Conservation (phyloP, 225 moss, liverwort and hornwort species). For the Thuidium tamariscinum region DNA sequence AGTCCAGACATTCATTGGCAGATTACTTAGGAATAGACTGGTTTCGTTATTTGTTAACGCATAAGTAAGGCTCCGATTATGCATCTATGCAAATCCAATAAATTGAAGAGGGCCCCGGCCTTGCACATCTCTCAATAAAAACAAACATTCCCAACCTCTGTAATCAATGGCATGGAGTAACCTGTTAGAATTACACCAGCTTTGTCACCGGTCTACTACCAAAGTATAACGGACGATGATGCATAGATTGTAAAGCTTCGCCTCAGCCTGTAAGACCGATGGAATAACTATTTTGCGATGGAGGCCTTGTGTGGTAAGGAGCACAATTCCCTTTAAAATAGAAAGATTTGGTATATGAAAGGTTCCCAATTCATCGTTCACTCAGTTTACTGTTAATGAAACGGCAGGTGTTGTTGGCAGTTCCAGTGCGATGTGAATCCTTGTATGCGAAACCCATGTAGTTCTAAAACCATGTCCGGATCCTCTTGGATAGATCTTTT, state of each 20-base stretch:
- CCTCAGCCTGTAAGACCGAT: neutral
- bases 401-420: neutral
- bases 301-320: neutral
- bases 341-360: neutral
- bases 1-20: no score
- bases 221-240: neutral
- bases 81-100: neutral
- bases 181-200: neutral
- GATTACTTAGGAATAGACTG: neutral
- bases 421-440: neutral
- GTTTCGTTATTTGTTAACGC: neutral
- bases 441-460: neutral
- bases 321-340: neutral
- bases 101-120: neutral
- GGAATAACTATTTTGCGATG: neutral
- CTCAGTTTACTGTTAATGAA: neutral
- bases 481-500: conserved; percentile 55
- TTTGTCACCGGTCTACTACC: neutral
- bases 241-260: neutral
- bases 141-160: neutral
- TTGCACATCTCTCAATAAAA: neutral
- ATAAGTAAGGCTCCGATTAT: neutral
- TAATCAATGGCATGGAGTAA: neutral
- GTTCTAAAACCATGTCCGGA: conserved; percentile 51
- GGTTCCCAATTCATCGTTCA: neutral